Conservation (phyloP, 805 yeast genomes). For the Starmerella scarabaei region DNA sequence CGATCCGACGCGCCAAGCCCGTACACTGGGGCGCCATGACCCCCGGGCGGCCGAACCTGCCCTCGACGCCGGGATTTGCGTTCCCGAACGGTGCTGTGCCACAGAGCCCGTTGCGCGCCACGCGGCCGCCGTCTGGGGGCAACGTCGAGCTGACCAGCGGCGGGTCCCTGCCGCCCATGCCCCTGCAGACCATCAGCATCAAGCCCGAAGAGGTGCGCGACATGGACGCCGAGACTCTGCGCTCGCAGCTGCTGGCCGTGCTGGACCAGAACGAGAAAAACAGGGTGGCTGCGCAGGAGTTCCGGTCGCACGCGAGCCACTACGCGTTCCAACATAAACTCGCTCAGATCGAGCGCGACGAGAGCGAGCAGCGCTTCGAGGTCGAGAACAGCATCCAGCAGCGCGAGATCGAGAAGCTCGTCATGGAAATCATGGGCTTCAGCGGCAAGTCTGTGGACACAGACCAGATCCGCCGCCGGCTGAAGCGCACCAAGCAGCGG, state of each 20-base stretch:
- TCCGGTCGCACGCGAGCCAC: slow-evolving; percentile 20
- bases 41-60: slow-evolving; percentile 15
- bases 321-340: slow-evolving; percentile 30
- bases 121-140: slow-evolving; percentile 3
- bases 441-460: slow-evolving; percentile 27
- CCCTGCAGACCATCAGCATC: slow-evolving; percentile 19
- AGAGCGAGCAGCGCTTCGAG: slow-evolving; percentile 35
- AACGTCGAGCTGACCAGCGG: slow-evolving; percentile 5
- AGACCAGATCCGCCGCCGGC: slow-evolving; percentile 28
- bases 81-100: slow-evolving; percentile 2
- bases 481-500: slow-evolving; percentile 32
- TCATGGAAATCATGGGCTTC: slow-evolving; percentile 28
- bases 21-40: slow-evolving; percentile 16
- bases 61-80: too few species aligned
- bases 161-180: slow-evolving; percentile 18
- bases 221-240: slow-evolving; percentile 9
- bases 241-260: slow-evolving; percentile 11
- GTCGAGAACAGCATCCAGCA: slow-evolving; percentile 36
- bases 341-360: slow-evolving; percentile 33
- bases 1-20: slow-evolving; percentile 10
- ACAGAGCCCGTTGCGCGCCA: slow-evolving; percentile 5
- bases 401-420: slow-evolving; percentile 36
- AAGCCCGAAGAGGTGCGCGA: slow-evolving; percentile 13
- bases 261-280: slow-evolving; percentile 18
- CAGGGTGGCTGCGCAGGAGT: slow-evolving; percentile 20